Evolutionary conservation across 1,284 basidiomycete genomes (phyloP), one percentile per base, ranked within the genome.

Genomic region (Trametes sp.): DNA sequence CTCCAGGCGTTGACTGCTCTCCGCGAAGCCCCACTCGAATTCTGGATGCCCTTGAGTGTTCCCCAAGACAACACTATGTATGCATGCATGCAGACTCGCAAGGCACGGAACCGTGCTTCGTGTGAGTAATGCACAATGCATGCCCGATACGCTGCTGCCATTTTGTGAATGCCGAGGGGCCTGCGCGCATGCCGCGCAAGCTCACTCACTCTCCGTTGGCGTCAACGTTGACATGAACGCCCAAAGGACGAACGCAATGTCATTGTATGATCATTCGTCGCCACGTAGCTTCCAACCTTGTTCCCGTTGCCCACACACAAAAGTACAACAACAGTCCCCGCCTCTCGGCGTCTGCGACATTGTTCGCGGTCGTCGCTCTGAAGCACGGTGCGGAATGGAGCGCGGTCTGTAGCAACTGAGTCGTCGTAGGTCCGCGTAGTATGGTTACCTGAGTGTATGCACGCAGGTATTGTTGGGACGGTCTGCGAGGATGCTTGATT

Each of bases 401-500:
- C 29, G 16, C 10, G 9, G 31, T 19, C 21, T 46, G 42, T 26
- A 8, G 16, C n/a, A 11, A 24, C 45, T n/a, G n/a, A n/a, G n/a
- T n/a, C n/a, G n/a, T n/a, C n/a, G n/a, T n/a, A n/a, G 24, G 45
- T 26, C 24, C 45, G 45, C 45, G 45, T 28, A 24, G 45, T 11
- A n/a, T n/a, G n/a, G n/a, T n/a, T n/a, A 28, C 19, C 19, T 31
- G 23, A 41, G 36, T 26, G 31, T 19, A 59, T 58, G 56, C 26
- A 53, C 28, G 49, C 23, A 59, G 52, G 56, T 52, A 59, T 48
- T 48, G 63, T 51, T 58, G 59, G 52, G 53, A 55, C 50, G 44
- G 51, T 19, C 48, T 55, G 59, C 26, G 46, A 31, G 52, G 56
- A 54, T 44, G 57, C 50, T 45, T 67, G 66, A 67, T 67, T 63